Base-by-base conservation (phyloP, 2,329 filamentous ascomycete genomes). In the Arthrobotrys megalospora region DNA sequence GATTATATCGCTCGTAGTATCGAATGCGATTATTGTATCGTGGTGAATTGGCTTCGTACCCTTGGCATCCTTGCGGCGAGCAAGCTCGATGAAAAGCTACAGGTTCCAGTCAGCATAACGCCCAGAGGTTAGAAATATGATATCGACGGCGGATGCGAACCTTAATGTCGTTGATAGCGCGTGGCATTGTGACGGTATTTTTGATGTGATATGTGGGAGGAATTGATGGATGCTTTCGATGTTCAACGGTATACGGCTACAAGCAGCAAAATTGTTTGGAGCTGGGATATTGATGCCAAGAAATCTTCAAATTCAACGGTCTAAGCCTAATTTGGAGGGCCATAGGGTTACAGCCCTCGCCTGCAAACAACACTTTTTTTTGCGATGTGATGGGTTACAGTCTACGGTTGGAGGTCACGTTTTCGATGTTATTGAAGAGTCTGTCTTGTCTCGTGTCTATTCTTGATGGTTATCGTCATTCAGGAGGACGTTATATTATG, bases 71-170 rank as follows among this genome's bases (percentile, higher is more conserved):
- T 97, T 97, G 87, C 96, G 93, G 88, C 95, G 92, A 91, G 93
- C 97, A 91, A 99, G 97, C 92, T 98, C 96, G 87, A 99, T 97
- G 93, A 99, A 99, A 90, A 97, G 86, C 86, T 99, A 98, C 91
- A 98, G 98, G 45, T 32, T 53, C 19, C 58, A 60, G 67, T 78
- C 60, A 78, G 75, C 47, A 71, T 32, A 60, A 47, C 24, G 32
- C 2, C 24, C 34, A 36, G n/a, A 53, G 16, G 11, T 16, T 50
- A 38, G 4, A 16, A 48, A 21, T 36, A 66, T 41, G 11, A 6
- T 32, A 52, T 43, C 24, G 24, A 24, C 11, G 50, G 52, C 21
- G 34, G n/a, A 11, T 38, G 38, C 67, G 62, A 63, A 78, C 75
- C 75, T 78, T 78, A 64, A 78, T 78, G 38, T 78, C 75, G 75